Conservation (phyloP, 345 rosid genomes). For the Cochlearia excelsa region DNA sequence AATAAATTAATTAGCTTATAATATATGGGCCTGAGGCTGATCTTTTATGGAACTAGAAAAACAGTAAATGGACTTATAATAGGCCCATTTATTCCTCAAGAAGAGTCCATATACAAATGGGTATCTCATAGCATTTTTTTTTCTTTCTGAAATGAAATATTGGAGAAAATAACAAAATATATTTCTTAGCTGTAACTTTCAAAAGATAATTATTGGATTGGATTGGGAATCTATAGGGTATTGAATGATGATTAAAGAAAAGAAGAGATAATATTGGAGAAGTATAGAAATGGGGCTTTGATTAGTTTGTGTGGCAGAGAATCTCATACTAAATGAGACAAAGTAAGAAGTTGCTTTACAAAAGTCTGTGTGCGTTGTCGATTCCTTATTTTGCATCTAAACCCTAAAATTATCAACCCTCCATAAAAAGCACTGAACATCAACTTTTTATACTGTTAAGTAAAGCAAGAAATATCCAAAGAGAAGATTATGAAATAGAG, state of each 20-base stretch:
- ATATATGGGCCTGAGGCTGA: too few species aligned
- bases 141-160: too few species aligned
- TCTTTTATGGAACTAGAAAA: too few species aligned
- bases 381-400: slow-evolving; percentile 35
- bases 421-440: not conserved
- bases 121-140: too few species aligned
- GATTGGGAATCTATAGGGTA: slow-evolving; percentile 23
- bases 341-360: slow-evolving; percentile 35
- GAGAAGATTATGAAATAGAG: too few species aligned
- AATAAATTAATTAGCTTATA: too few species aligned
- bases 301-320: slow-evolving; percentile 37
- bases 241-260: slow-evolving; percentile 21
- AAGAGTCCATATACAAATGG: too few species aligned
- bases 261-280: slow-evolving; percentile 30
- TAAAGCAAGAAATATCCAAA: not conserved
- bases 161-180: too few species aligned
- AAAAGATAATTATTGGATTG: slow-evolving; percentile 23
- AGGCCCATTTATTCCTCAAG: too few species aligned
- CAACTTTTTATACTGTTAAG: not conserved
- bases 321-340: slow-evolving; percentile 35
- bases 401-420: slow-evolving; percentile 28
- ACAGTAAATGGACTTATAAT: too few species aligned
- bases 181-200: slow-evolving; percentile 1
- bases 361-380: slow-evolving; percentile 38
- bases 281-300: slow-evolving; percentile 15